Conservation (phyloP, 768 basidiomycete genomes). For the Suillus tomentosus region DNA sequence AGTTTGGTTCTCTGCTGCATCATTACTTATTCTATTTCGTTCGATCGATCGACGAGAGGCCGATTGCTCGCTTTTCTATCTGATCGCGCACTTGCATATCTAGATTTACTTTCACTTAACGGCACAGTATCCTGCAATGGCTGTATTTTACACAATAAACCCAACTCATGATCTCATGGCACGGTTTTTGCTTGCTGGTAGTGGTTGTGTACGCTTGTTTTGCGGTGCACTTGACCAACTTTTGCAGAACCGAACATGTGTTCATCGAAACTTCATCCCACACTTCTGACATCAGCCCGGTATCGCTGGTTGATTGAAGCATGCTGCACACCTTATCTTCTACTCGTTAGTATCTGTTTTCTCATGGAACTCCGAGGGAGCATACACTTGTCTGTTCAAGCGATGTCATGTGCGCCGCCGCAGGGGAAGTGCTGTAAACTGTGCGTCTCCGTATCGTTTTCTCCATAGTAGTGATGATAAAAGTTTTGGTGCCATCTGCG, state of each 20-base stretch:
- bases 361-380: slow-evolving; percentile 4
- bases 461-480: neutral
- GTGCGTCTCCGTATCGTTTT: neutral
- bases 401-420: slow-evolving; percentile 1
- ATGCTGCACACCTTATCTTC: neutral
- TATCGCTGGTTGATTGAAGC: neutral
- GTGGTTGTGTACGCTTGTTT: neutral
- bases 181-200: neutral
- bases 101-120: slow-evolving; percentile 8
- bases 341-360: neutral
- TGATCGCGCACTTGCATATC: slow-evolving; percentile 14
- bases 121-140: neutral
- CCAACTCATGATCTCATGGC: slow-evolving; percentile 10
- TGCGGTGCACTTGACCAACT: neutral
- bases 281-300: neutral
- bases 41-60: neutral
- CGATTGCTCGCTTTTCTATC: neutral
- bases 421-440: neutral
- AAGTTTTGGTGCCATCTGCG: neutral
- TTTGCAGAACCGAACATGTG: neutral
- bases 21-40: slow-evolving; percentile 13
- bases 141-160: slow-evolving; percentile 13
- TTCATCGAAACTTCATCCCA: neutral
- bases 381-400: neutral
- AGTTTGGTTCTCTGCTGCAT: slow-evolving; percentile 4